A percentile compares a stretch with the other conserved stretches of the same genome.
Conservation (phyloP, 169 alveolate species). For the Hepatocystis sp. region DNA sequence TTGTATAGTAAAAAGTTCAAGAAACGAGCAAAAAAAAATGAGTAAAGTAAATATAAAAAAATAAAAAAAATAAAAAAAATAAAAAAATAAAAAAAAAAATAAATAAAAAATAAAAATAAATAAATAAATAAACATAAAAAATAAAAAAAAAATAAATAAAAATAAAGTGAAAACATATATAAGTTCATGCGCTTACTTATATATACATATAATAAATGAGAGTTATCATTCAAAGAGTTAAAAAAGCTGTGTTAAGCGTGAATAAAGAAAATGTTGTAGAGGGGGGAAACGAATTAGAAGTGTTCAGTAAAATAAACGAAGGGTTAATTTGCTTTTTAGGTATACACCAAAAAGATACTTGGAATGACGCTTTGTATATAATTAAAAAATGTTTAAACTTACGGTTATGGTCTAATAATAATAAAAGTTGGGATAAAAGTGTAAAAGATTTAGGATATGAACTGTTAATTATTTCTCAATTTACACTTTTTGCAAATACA, state of each 20-base stretch:
- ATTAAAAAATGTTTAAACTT: conserved; percentile 88
- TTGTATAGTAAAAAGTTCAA: no score
- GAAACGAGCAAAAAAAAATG: no score
- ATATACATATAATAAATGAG: no score
- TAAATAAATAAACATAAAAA: no score
- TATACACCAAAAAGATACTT: conserved; percentile 55
- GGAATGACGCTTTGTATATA: conserved; percentile 65
- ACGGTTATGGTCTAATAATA: conserved; percentile 88
- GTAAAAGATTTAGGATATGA: conserved; percentile 89
- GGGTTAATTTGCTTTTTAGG: conserved; percentile 60
- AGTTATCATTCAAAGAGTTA: conserved; percentile 47
- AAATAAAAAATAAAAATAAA: no score
- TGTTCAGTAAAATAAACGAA: conserved; percentile 41
- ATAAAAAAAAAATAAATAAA: no score
- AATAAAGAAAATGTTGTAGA: conserved; percentile 9
- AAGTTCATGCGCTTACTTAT: no score
- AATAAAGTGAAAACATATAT: no score
- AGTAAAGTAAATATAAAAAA: no score
- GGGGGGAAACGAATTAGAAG: conserved; percentile 35
- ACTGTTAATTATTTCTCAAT: conserved; percentile 90
- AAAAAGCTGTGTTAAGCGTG: conserved; percentile 29
- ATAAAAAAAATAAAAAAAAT: no score
- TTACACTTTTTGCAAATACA: conserved; percentile 91
- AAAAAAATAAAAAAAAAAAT: no score
- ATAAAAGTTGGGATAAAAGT: conserved; percentile 89